Base-by-base conservation (phyloP, 495 filamentous ascomycete genomes). In the Clohesyomyces aquaticus region DNA sequence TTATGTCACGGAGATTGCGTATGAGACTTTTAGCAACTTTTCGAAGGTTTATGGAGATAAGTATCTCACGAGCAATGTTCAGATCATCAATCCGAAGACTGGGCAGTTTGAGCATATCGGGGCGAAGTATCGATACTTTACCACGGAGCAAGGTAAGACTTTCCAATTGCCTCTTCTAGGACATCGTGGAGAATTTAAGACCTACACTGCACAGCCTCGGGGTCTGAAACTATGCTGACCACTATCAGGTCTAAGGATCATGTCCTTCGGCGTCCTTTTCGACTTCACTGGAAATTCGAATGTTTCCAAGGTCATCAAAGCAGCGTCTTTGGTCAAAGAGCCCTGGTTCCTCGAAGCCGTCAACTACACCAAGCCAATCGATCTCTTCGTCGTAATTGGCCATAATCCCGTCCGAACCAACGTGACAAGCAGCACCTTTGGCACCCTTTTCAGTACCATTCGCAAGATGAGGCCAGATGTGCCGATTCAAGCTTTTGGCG, bases 261-360 rank as follows among this genome's bases (percentile, higher is more conserved):
- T 91, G 47, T 89, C 92, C 1, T 90, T 98, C 70, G 94, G 94
- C 28, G 97, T 98, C 70, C 77, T 98, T 3, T 98, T 96, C 74
- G 85, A 98, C 75, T 98, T 98, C 68, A 88, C 80, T 2, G 88
- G 87, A 16, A 96, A 95, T 69, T 85, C 85, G 25, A 91, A 95
- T 68, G 97, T 96, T 68, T 96, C 91, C 0, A 76, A 89, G 14
- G 91, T 98, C 4, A 86, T 88, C 65, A 83, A 82, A 0, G 91
- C 95, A 9, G 81, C 87, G 60, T 80, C 90, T 4, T 87, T 90
- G 1, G 83, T 97, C 67, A 82, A 91, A 71, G 85, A 96, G 69
- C 69, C 81, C 2, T 98, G 94, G 94, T 98, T 98, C 70, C 88
- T 91, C 63, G 80, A 87, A 27, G 91, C 90, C 19, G 90, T 98